Conservation (phyloP, 192 early-diverging fungal species). For the Spizellomyces sp. region DNA sequence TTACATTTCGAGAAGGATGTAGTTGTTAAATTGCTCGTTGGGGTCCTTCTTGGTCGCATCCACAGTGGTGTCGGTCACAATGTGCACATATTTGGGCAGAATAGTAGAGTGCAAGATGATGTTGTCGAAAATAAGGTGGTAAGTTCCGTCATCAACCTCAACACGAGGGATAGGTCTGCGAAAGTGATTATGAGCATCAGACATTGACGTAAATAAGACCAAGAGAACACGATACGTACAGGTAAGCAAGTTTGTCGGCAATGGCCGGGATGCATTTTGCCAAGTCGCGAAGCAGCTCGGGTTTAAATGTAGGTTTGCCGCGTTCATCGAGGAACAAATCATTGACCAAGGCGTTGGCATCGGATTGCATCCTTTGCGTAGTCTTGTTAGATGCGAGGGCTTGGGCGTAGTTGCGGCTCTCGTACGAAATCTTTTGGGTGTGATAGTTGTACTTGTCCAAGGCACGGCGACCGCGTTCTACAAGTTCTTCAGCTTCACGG, state of each 20-base stretch:
- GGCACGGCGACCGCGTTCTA: constrained; percentile 35
- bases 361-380: constrained; percentile 34
- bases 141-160: constrained; percentile 43
- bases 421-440: constrained; percentile 36
- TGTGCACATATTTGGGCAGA: constrained; percentile 32
- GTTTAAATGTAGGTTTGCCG: constrained; percentile 54
- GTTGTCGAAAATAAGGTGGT: constrained; percentile 44
- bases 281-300: constrained; percentile 52
- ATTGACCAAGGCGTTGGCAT: constrained; percentile 36
- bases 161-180: constrained; percentile 45
- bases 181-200: no score
- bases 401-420: constrained; percentile 28
- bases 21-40: constrained; percentile 24
- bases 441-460: constrained; percentile 40
- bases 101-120: constrained; percentile 41
- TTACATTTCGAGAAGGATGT: constrained; percentile 21
- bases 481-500: constrained; percentile 29
- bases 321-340: constrained; percentile 55
- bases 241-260: constrained; percentile 47
- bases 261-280: constrained; percentile 45
- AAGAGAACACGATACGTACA: constrained; percentile 2
- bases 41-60: constrained; percentile 29
- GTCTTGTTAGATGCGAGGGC: constrained; percentile 43
- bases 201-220: no score
- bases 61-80: constrained; percentile 37